Evolutionary conservation across 768 basidiomycete genomes (phyloP).

Genomic region (Termitomyces sp.): DNA sequence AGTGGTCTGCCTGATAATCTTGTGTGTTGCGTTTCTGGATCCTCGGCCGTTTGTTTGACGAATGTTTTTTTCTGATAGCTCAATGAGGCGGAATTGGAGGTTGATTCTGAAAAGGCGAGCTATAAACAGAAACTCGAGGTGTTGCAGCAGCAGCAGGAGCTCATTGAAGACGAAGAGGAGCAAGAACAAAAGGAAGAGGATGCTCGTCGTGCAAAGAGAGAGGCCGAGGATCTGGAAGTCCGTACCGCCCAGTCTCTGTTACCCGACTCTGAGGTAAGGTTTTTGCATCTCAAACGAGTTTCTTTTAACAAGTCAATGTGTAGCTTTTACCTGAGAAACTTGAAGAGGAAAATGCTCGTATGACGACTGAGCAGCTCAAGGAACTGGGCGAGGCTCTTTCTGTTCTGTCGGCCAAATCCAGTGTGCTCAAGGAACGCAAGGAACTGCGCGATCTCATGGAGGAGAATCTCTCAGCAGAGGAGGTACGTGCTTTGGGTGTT

Average conservation of each 20-base stretch:
- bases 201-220: slow-evolving; percentile 80
- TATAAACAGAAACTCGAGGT: slow-evolving; percentile 99
- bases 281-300: background rate
- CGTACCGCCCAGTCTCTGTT: slow-evolving; percentile 75
- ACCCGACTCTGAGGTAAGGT: slow-evolving; percentile 81
- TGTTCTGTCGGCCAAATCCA: slow-evolving; percentile 88
- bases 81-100: slow-evolving; percentile 95
- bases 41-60: background rate
- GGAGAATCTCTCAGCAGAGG: slow-evolving; percentile 86
- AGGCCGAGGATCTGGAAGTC: slow-evolving; percentile 74
- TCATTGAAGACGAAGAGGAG: slow-evolving; percentile 98
- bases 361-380: slow-evolving; percentile 94
- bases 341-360: slow-evolving; percentile 75
- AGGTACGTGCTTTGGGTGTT: slow-evolving; percentile 43
- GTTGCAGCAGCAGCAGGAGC: slow-evolving; percentile 95
- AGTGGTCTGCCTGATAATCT: slow-evolving; percentile 91
- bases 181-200: slow-evolving; percentile 95
- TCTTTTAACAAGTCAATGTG: background rate
- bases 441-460: slow-evolving; percentile 91
- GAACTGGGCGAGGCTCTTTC: slow-evolving; percentile 91
- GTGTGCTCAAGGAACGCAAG: slow-evolving; percentile 91
- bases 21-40: slow-evolving; percentile 39
- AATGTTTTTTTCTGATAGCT: slow-evolving; percentile 49
- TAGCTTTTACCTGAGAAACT: slow-evolving; percentile 60
- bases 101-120: slow-evolving; percentile 87